Base-by-base conservation (phyloP, 495 filamentous ascomycete genomes). In the Hypoxylon fuscum region DNA sequence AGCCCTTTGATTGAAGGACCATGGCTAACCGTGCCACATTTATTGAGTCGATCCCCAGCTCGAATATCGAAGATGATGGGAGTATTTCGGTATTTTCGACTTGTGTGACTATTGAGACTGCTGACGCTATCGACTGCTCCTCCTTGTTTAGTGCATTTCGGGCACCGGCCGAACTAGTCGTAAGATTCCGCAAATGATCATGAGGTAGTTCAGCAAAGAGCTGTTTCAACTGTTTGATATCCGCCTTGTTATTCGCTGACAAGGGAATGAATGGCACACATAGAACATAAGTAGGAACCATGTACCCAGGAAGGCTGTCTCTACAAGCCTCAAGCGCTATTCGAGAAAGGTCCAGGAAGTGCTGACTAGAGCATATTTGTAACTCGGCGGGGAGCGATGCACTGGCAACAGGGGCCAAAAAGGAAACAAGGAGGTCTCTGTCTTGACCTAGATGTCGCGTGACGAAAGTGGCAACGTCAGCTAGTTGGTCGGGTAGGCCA, bases 11-110 rank as follows among this genome's bases (percentile, higher is more conserved):
- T 51, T 80, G 85, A 12, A 90, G 71, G n/a, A 62, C 64, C 0
- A 79, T 72, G 0, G 79, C 73, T 17, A 96, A 78, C 18, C 84
- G 81, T 18, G 93, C 85, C 2, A 88, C 88, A 0, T 89, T 90
- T 11, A 96, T 90, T 0, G 91, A 94, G 68, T 95, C 92, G 5
- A 94, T 77, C 0, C 92, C 92, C 1, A 96, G 75, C 47, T 95
- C 90, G 63, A 91, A 96, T 25, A 96, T 84, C 23, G 82, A 94
- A 0, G 88, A 83, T 1, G 76, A 76, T 12, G 76, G 74, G 1
- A 68, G 76, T 29, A 93, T 79, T 1, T 78, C 71, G 3, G 62
- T 64, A 0, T 51, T 29, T 6, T 80, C 62, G 5, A 86, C 61
- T 1, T 70, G 57, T 9, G 82, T 74, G 43, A 87, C 77, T 5